Evolutionary conservation across 306 rosid genomes (phyloP), one percentile per base, ranked within the genome.

Genomic region (Casuarina glauca): DNA sequence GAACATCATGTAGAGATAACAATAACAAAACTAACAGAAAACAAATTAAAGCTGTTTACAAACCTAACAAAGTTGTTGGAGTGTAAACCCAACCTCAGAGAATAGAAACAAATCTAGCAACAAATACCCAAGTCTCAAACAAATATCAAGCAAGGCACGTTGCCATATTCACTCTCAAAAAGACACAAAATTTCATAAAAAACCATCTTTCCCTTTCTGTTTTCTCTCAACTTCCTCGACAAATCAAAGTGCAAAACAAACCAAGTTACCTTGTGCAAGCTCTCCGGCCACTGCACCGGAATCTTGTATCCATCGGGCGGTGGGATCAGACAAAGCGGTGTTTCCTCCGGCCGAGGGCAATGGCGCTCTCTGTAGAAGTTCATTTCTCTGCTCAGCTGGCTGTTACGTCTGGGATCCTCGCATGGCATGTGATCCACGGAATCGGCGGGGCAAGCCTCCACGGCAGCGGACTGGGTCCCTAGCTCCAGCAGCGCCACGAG

Each of bases 341-440:
- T 90, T 35, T 81, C 89, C 63, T 88, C 90, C 0, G 89, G 84
- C 9, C 42, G 60, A 5, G 99, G 99, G 74, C 99, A 96, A 76
- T 93, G 99, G 74, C 98, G 75, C 81, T 96, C 99, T 67, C 98
- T 80, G 43, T 93, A 96, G 79, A 80, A 93, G 85, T 96, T 96
- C 99, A 93, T 96, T 52, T 93, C 98, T 36, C 99, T 84, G 66
- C 97, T 93, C 46, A 96, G 78, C 83, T 91, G 98, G 72, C 98
- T 96, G 82, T 93, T 93, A 43, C 87, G 70, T 72, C 90, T 77
- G 15, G 99, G 97, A 79, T 95, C 97, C 86, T 95, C 97, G 10
- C 99, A 95, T 15, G 99, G 99, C 99, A 95, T 95, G 84, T 95
- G 93, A 83, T 95, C 97, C 60, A 80, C 97, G 1, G 83, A 79